Percentiles rank a stretch among this genome's conserved stretches.
These are phyloP conservation scores for Musa itinerans DNA, from an alignment of 176 grass and related monocot species.

Conservation along the genomic window DNA sequence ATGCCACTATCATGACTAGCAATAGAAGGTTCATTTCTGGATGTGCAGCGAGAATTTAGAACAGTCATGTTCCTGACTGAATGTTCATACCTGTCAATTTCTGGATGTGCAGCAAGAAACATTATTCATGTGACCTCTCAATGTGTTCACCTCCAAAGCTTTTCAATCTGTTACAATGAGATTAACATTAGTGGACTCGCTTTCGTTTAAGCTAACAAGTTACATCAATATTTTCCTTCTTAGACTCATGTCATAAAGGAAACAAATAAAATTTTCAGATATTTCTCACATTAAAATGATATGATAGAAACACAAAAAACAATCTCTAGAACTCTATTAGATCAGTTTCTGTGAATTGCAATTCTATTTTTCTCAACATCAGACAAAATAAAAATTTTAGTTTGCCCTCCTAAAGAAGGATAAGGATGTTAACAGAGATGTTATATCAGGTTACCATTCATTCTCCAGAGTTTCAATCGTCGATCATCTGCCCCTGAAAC, in stretches of 20 bases:
- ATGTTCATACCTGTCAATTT: conserved; percentile 77
- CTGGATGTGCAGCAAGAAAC: conserved; percentile 31
- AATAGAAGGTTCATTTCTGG: conserved; percentile 96
- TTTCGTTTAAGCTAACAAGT: no score
- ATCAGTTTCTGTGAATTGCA: background rate
- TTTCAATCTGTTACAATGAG: conserved; percentile 60
- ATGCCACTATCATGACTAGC: conserved; percentile 91
- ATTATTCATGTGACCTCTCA: conserved; percentile 95
- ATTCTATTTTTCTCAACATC: background rate
- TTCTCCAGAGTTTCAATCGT: conserved; percentile 79
- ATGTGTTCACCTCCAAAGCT: conserved; percentile 90
- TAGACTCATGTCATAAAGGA: background rate
- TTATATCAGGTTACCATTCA: conserved; percentile 57
- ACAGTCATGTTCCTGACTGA: conserved; percentile 74
- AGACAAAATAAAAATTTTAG: background rate
- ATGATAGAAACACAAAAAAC: background rate
- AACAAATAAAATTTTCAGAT: background rate
- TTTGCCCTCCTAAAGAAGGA: background rate
- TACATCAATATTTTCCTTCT: background rate
- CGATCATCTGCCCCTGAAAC: conserved; percentile 86
- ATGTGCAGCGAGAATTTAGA: conserved; percentile 86
- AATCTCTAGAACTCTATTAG: background rate
- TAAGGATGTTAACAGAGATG: background rate
- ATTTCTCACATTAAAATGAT: background rate
- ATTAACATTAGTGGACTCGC: background rate